Evolutionary conservation across 2,329 filamentous ascomycete genomes (phyloP).

Genomic region (Fusarium tupiense): DNA sequence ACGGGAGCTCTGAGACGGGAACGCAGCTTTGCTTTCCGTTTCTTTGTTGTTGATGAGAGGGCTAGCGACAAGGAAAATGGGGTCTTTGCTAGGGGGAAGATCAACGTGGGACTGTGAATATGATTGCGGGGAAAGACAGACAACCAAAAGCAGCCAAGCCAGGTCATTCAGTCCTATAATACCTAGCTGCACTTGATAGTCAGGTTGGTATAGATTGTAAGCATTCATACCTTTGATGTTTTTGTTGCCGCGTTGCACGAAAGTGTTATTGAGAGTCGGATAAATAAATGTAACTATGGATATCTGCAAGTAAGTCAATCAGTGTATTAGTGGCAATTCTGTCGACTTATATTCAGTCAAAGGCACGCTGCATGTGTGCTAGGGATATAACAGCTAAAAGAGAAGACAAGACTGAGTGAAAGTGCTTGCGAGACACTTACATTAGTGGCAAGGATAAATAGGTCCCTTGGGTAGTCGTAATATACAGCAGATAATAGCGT

Average conservation of each 20-base stretch:
- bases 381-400: neutral
- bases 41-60: slow-evolving; percentile 6
- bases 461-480: neutral
- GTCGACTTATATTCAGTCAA: neutral
- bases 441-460: too few relatives aligned
- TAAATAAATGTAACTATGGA: neutral
- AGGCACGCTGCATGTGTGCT: neutral
- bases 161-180: neutral
- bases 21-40: slow-evolving; percentile 4
- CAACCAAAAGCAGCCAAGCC: slow-evolving; percentile 15
- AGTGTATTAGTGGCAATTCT: neutral
- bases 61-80: slow-evolving; percentile 1
- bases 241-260: neutral
- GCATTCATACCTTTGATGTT: neutral
- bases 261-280: neutral
- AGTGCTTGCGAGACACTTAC: neutral
- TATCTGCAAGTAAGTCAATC: neutral
- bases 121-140: slow-evolving; percentile 15
- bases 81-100: slow-evolving; percentile 14
- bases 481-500: neutral
- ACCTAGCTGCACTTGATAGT: neutral
- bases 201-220: slow-evolving; percentile 19
- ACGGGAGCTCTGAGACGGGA: neutral
- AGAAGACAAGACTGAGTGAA: neutral
- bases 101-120: neutral